Percentiles rank a stretch among this genome's conserved stretches.
Conservation (phyloP, 1,139 yeast genomes). For the Candida sanyaensis region DNA sequence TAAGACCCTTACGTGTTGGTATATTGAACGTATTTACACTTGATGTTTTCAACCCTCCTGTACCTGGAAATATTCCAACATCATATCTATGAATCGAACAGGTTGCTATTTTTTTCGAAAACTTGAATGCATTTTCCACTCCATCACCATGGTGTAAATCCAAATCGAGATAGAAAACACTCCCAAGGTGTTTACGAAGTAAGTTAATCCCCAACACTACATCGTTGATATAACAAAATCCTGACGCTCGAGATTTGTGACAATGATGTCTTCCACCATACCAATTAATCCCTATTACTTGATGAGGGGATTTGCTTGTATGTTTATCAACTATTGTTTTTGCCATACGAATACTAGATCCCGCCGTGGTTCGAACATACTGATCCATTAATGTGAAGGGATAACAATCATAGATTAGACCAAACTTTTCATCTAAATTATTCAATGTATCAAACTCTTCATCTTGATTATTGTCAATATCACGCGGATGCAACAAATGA, state of each 20-base stretch:
- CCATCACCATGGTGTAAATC: slow-evolving; percentile 86
- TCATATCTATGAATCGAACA: slow-evolving; percentile 67
- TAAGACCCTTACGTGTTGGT: slow-evolving; percentile 59
- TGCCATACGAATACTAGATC: slow-evolving; percentile 59
- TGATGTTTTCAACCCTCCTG: slow-evolving; percentile 46
- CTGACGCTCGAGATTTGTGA: slow-evolving; percentile 55
- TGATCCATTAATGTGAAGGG: slow-evolving; percentile 53
- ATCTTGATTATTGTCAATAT: slow-evolving; percentile 11
- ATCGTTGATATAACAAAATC: slow-evolving; percentile 77
- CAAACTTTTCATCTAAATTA: slow-evolving; percentile 10
- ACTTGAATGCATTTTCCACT: slow-evolving; percentile 65
- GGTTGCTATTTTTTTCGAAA: slow-evolving; percentile 57
- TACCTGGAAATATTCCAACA: slow-evolving; percentile 73
- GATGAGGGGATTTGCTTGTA: not conserved
- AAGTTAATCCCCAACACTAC: slow-evolving; percentile 53
- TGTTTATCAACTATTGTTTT: slow-evolving; percentile 18
- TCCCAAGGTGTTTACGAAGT: slow-evolving; percentile 48
- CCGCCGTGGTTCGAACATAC: slow-evolving; percentile 55
- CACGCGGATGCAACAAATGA: slow-evolving; percentile 28
- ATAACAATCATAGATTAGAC: slow-evolving; percentile 62
- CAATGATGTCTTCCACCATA: slow-evolving; percentile 83
- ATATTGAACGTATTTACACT: slow-evolving; percentile 48
- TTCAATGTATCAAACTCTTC: slow-evolving; percentile 4
- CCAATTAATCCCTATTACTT: slow-evolving; percentile 63
- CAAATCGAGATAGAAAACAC: slow-evolving; percentile 64